Evolutionary conservation across 2,329 filamentous ascomycete species (phyloP).

Genomic region (Alternaria arbusti): DNA sequence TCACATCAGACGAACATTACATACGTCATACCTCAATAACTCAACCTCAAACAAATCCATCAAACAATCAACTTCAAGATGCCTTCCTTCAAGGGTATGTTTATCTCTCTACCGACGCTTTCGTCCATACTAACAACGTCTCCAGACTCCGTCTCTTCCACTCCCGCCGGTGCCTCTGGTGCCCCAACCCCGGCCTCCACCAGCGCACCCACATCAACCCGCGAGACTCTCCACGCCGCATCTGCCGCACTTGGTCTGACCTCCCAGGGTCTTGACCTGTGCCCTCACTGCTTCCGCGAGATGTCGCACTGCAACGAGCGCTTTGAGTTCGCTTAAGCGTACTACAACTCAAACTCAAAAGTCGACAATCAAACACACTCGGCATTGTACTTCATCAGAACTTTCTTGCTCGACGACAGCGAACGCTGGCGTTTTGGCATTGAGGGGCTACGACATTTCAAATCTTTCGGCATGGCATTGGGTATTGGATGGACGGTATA

Average conservation of each 20-base stretch:
- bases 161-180: slow-evolving; percentile 27
- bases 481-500: not conserved
- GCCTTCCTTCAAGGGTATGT: slow-evolving; percentile 31
- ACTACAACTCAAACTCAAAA: not conserved
- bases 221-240: slow-evolving; percentile 31
- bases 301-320: slow-evolving; percentile 35
- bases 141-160: slow-evolving; percentile 33
- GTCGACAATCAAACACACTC: not conserved
- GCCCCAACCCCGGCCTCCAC: slow-evolving; percentile 27
- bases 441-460: slow-evolving; percentile 1
- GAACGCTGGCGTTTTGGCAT: not conserved
- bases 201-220: slow-evolving; percentile 19
- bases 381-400: not conserved
- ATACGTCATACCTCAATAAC: not conserved
- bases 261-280: slow-evolving; percentile 31
- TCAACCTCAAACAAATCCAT: not conserved
- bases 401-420: not conserved
- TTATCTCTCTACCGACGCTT: not conserved
- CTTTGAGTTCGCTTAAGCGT: slow-evolving; percentile 29
- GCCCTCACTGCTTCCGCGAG: slow-evolving; percentile 37
- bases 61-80: slow-evolving; percentile 10
- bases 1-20: not conserved
- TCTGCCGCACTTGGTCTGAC: slow-evolving; percentile 23
- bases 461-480: not conserved
- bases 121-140: not conserved